Evolutionary conservation across 2,329 filamentous ascomycete species (phyloP), one percentile per base, ranked within the genome.

Genomic region (Hymenoscyphus occultus): DNA sequence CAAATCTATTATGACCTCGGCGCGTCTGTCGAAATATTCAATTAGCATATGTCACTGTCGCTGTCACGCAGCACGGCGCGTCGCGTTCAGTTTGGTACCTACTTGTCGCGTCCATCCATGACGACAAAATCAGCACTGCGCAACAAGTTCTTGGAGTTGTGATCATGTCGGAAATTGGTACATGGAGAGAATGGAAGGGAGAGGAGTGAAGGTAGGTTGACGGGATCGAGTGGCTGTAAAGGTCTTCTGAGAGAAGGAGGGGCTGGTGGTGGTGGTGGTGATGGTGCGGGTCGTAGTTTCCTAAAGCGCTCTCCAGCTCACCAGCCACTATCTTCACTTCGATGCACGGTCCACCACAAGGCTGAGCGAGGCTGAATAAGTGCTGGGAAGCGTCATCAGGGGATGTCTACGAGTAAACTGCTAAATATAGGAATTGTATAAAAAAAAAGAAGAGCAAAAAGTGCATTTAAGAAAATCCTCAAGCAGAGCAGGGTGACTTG

Each of bases 1-100:
- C 16, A 63, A 16, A 22, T 63, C 61, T 35, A 63, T 63, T 35
- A 63, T 63, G 14, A 56, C 54, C 16, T n/a, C n/a, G 16, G 28
- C 7, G 56, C 12, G 56, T 57, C 56, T 63, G 28, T 51, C 45
- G 22, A 51, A 22, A 51, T 16, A 51, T 22, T 22, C 22, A 51
- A 9, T 51, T 51, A 51, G 45, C 22, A 51, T 10, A 35, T 51
- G 10, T 19, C 19, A 10, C 45, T 51, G n/a, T 28, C 28, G 28
- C 28, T 28, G 28, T 28, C 28, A 28, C 2, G 28, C 28, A 28
- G 28, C 28, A 28, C 45, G 22, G 45, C 19, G 45, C 45, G 45
- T 51, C 45, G 19, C 45, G 45, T 3, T 12, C 19, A 22, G 45
- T 3, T 28, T 6, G 14, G n/a, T 51, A 51, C 45, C 12, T 19